Evolutionary conservation across 345 rosid genomes (phyloP).

Genomic region (Bruguiera sexangula): DNA sequence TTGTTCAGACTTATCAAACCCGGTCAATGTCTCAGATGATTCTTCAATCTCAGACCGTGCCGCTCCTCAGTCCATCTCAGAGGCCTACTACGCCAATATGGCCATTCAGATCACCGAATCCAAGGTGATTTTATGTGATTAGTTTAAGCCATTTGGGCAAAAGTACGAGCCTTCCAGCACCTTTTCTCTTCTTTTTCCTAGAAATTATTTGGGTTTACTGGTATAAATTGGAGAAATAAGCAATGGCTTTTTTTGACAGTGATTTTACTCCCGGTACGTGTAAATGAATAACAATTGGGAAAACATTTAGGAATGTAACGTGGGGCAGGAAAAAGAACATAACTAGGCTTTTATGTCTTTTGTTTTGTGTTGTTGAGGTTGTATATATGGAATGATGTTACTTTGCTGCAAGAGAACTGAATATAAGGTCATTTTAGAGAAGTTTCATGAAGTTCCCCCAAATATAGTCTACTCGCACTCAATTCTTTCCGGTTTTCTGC

Average conservation of each 20-base stretch:
- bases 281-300: constrained; percentile 49
- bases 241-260: constrained; percentile 17
- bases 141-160: constrained; percentile 2
- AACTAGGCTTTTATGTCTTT: constrained; percentile 30
- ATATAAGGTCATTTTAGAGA: constrained; percentile 39
- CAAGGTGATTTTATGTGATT: constrained; percentile 47
- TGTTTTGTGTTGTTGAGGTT: constrained; percentile 41
- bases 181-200: constrained; percentile 15
- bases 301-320: constrained; percentile 23
- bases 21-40: constrained; percentile 97
- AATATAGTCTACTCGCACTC: constrained; percentile 31
- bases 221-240: constrained; percentile 20
- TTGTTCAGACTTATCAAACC: constrained; percentile 77
- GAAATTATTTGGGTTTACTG: constrained; percentile 24
- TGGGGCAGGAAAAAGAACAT: constrained; percentile 28
- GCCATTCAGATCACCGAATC: constrained; percentile 59
- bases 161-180: constrained; percentile 5
- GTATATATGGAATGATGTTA: constrained; percentile 42
- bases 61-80: constrained; percentile 51
- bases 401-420: constrained; percentile 31
- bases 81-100: constrained; percentile 60
- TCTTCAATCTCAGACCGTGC: constrained; percentile 63
- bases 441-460: constrained; percentile 29
- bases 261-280: constrained; percentile 33
- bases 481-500: constrained; percentile 20